Evolutionary conservation across 2,329 filamentous ascomycete species (phyloP).

Genomic region (Colletotrichum caudatum): DNA sequence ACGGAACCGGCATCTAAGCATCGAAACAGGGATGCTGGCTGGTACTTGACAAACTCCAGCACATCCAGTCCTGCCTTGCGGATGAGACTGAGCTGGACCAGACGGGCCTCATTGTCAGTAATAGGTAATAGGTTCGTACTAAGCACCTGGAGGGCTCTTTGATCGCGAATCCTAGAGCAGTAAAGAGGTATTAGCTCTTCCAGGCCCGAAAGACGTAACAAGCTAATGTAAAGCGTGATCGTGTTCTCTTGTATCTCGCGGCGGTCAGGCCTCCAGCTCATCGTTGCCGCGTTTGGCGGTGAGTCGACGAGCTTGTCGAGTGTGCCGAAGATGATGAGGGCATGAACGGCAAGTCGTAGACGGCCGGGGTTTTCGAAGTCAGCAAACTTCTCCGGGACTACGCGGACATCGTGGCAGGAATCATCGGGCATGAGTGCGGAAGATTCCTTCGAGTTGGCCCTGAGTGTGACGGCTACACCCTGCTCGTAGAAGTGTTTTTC

Average conservation of each 20-base stretch:
- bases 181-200: conserved; percentile 88
- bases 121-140: conserved; percentile 83
- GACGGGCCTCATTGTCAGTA: conserved; percentile 72
- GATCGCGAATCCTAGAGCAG: conserved; percentile 78
- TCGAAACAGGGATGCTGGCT: conserved; percentile 67
- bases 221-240: conserved; percentile 84
- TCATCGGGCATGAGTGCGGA: conserved; percentile 48
- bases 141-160: conserved; percentile 76
- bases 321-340: conserved; percentile 73
- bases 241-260: conserved; percentile 76
- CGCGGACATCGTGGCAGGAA: conserved; percentile 46
- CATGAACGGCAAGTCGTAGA: conserved; percentile 76
- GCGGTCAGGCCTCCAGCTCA: conserved; percentile 48
- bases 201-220: conserved; percentile 78
- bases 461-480: conserved; percentile 63
- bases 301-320: conserved; percentile 68
- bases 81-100: conserved; percentile 79
- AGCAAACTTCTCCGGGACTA: conserved; percentile 63
- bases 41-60: conserved; percentile 77
- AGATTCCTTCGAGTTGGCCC: conserved; percentile 51
- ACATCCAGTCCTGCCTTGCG: conserved; percentile 79
- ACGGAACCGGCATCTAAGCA: conserved; percentile 55
- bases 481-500: conserved; percentile 70
- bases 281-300: conserved; percentile 52
- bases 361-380: conserved; percentile 70